Base-by-base conservation (phyloP, 768 basidiomycete genomes). In the Lyophyllum decastes region DNA sequence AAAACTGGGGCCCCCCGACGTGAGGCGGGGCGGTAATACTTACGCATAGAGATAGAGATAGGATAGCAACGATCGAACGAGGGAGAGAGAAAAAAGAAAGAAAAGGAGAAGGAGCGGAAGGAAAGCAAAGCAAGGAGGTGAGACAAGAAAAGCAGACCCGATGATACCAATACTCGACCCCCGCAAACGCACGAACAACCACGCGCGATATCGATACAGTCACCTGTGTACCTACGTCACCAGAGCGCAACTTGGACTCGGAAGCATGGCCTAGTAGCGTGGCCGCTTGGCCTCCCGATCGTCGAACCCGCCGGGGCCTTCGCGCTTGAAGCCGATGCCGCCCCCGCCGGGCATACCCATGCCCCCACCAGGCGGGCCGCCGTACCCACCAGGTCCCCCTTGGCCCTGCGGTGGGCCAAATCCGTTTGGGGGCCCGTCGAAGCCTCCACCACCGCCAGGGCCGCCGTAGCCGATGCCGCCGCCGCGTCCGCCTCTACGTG, bases 281-380 rank as follows among this genome's bases (percentile, higher is more conserved):
- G 88, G 86, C 68, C 92, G 88, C 75, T 94, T 94, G 33, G 80
- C 66, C 63, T 92, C 91, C 63, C 91, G 83, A 72, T 93, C 91
- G 68, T 93, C 91, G 72, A 82, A 90, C 72, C 87, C 87, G 76
- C 87, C 86, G 52, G 87, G 81, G 64, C 82, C 85, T 68, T 88
- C 87, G 62, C 90, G 85, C 74, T 92, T 92, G 77, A 90, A 86
- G 68, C 88, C 88, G 72, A 81, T 85, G 53, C 85, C 85, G 65
- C 84, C 83, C 54, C 82, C 82, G 27, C 77, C 76, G 61, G 73
- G 72, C 55, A 76, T 77, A 21, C 70, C 69, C 55, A 78, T 77
- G 19, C 70, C 70, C 24, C 79, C 76, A n/a, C 47, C 47, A n/a
- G n/a, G n/a, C n/a, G n/a, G n/a, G 49, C 76, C 76, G 47, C 82